Evolutionary conservation across 768 basidiomycete genomes (phyloP), one percentile per base, ranked within the genome.

Genomic region (Favolaschia claudopus): DNA sequence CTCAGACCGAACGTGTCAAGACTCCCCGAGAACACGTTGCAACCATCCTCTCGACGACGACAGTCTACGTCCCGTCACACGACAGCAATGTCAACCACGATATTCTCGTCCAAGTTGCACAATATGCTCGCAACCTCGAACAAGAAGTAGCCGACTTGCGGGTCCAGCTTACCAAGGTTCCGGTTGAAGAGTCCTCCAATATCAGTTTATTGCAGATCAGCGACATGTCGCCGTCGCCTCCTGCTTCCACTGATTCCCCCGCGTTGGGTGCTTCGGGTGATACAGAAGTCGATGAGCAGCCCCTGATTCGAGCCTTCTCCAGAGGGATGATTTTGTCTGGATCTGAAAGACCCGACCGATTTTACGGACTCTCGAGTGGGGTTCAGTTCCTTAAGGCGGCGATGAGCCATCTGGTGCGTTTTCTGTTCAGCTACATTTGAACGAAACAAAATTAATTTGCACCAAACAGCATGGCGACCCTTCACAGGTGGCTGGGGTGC

Each of bases 61-160:
- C 42, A 4, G 25, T 58, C 19, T 63, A 58, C n/a, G 49, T 58
- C 10, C 58, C 53, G 5, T 34, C 52, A 0, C 29, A 48, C 2
- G 58, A 63, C 53, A 47, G 43, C 19, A 22, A 12, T 8, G 29
- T 45, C 9, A 20, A 10, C 7, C 48, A 59, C 27, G 31, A 37
- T 37, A 40, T 59, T 14, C 33, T 63, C 1, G 32, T 59, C 37
- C 36, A 59, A 15, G 32, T 63, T 22, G 57, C 62, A 1, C 36
- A 47, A 22, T 63, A 63, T 37, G 62, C 62, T 15, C 62, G 62
- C 24, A 38, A 29, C 25, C 39, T 63, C 7, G 62, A 63, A 20
- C 25, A 63, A 9, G 32, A 34, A 7, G 19, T 63, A 1, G 62
- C 46, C 13, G 31, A 40, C 19, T 33, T 58, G 9, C 31, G 36